Percentiles rank a stretch among this genome's conserved stretches.
These are phyloP conservation scores for Phoma herbarum DNA, from an alignment of 2,329 filamentous ascomycete genomes.

Conservation along the genomic window DNA sequence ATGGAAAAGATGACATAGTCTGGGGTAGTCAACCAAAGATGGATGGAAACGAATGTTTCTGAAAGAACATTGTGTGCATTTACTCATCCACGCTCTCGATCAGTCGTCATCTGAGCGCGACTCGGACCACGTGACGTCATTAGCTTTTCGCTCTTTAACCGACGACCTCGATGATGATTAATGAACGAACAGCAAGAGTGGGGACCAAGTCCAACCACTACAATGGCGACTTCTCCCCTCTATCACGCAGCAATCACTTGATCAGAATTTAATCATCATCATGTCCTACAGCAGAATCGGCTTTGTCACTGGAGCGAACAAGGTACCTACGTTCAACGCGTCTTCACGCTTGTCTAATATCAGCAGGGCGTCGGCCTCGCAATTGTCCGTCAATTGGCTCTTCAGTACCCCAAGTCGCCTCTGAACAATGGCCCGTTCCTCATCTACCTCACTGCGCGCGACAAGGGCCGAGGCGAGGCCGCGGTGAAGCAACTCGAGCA, in stretches of 20 bases:
- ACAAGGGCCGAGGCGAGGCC: constrained; percentile 57
- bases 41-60: not conserved
- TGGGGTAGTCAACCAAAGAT: not conserved
- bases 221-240: not conserved
- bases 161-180: constrained; percentile 20
- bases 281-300: constrained; percentile 55
- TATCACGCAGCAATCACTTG: constrained; percentile 2
- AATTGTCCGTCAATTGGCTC: constrained; percentile 63
- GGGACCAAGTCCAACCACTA: not conserved
- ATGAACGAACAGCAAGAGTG: constrained; percentile 16
- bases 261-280: not conserved
- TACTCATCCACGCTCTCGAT: not conserved
- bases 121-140: constrained; percentile 15
- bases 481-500: constrained; percentile 56
- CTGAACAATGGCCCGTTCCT: constrained; percentile 59
- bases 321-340: constrained; percentile 42
- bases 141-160: not conserved
- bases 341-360: constrained; percentile 15
- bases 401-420: constrained; percentile 61
- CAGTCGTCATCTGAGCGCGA: not conserved
- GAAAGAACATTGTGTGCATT: not conserved
- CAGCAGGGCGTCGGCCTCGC: constrained; percentile 57
- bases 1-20: not conserved
- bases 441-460: constrained; percentile 64
- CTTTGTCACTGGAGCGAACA: constrained; percentile 65